Conservation (phyloP, 345 rosid species). For the Cardamine chenopodiifolia region DNA sequence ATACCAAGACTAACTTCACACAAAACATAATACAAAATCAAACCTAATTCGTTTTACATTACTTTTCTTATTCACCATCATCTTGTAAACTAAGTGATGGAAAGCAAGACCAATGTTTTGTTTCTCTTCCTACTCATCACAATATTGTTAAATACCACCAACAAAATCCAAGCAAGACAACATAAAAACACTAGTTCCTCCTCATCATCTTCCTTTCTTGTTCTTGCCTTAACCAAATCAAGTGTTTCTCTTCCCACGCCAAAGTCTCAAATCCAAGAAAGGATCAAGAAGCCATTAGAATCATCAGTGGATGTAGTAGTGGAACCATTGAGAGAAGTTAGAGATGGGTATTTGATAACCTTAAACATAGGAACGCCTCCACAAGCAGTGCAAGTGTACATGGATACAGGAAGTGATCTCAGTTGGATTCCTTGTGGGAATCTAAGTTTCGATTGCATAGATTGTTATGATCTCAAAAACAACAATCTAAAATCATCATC, state of each 20-base stretch:
- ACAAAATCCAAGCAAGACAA: conserved; percentile 46
- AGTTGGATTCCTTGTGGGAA: conserved; percentile 93
- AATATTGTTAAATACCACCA: conserved; percentile 21
- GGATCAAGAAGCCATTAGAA: conserved; percentile 38
- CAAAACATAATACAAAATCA: conserved; percentile 24
- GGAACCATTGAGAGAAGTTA: conserved; percentile 67
- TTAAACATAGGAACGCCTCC: conserved; percentile 76
- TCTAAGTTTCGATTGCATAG: conserved; percentile 68
- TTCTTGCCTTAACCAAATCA: conserved; percentile 58
- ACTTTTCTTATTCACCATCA: conserved; percentile 2
- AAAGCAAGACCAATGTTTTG: conserved; percentile 28
- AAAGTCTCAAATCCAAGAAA: conserved; percentile 38
- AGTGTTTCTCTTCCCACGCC: conserved; percentile 48
- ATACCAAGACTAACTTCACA: conserved; percentile 30
- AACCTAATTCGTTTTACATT: conserved; percentile 17
- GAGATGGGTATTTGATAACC: conserved; percentile 79
- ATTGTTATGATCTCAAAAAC: conserved; percentile 64
- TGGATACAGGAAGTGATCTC: conserved; percentile 94
- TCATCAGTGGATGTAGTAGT: conserved; percentile 37
- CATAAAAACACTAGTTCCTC: conserved; percentile 39
- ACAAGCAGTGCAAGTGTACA: conserved; percentile 68
- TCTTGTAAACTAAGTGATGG: conserved; percentile 26
- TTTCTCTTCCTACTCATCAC: conserved; percentile 34
- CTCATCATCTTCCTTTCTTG: conserved; percentile 39
- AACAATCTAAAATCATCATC: conserved; percentile 40